These are phyloP conservation scores for Sphaceloma murrayae DNA, from an alignment of 2,329 filamentous ascomycete genomes.

Conservation along the genomic window DNA sequence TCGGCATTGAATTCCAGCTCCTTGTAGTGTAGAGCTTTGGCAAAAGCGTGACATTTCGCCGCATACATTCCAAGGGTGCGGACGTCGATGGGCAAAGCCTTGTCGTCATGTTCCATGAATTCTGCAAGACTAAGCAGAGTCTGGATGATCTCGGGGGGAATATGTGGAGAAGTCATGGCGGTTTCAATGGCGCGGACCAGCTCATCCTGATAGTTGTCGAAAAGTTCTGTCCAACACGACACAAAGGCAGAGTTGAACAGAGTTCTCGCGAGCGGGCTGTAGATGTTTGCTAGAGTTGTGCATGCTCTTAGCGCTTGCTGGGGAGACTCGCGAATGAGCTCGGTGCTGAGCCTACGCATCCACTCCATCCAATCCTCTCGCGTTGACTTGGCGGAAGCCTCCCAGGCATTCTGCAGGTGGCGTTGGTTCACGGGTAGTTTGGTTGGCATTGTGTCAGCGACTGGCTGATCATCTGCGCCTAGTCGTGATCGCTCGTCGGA, in stretches of 20 bases:
- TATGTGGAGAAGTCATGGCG: slow-evolving; percentile 88
- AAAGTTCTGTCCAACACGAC: slow-evolving; percentile 96
- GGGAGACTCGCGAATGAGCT: slow-evolving; percentile 86
- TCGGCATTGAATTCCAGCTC: slow-evolving; percentile 97
- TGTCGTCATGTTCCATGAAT: slow-evolving; percentile 99
- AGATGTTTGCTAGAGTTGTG: slow-evolving; percentile 80
- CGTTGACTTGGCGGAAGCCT: slow-evolving; percentile 91
- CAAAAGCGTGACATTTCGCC: slow-evolving; percentile 92
- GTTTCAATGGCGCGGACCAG: slow-evolving; percentile 92
- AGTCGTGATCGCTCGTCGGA: slow-evolving; percentile 73
- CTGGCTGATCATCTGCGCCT: slow-evolving; percentile 63
- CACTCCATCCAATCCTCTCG: slow-evolving; percentile 99
- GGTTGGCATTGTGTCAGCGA: slow-evolving; percentile 56
- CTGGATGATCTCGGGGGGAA: slow-evolving; percentile 89
- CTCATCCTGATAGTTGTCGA: slow-evolving; percentile 94
- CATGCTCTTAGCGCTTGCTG: slow-evolving; percentile 92
- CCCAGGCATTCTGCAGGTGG: slow-evolving; percentile 94
- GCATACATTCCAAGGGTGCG: slow-evolving; percentile 88
- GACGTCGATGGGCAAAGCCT: slow-evolving; percentile 95
- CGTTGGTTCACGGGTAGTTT: slow-evolving; percentile 97
- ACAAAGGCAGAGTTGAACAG: slow-evolving; percentile 99
- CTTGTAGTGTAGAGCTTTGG: slow-evolving; percentile 97
- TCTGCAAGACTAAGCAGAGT: slow-evolving; percentile 92
- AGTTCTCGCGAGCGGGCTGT: slow-evolving; percentile 81
- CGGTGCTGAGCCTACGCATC: slow-evolving; percentile 93